Evolutionary conservation across 768 basidiomycete species (phyloP).

Genomic region (Pisolithus albus): DNA sequence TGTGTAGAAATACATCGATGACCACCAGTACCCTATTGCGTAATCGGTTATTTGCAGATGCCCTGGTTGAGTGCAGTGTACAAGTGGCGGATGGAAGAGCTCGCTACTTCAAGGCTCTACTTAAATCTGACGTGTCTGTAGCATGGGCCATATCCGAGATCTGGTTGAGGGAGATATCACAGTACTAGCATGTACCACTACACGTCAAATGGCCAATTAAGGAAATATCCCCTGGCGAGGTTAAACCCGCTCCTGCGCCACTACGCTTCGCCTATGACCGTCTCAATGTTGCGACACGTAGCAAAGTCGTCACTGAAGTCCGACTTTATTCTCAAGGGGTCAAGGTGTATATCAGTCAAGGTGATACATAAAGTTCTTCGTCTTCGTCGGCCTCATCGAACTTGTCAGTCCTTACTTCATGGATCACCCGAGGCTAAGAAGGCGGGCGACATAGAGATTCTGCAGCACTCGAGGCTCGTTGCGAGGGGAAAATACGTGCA

Average conservation of each 20-base stretch:
- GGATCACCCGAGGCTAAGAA: conserved; percentile 88
- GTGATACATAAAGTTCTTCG: conserved; percentile 28
- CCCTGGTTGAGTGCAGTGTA: conserved; percentile 22
- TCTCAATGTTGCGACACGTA: conserved; percentile 18
- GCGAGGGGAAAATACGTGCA: conserved; percentile 94
- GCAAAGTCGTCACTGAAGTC: conserved; percentile 11
- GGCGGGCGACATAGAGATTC: conserved; percentile 67
- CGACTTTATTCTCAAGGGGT: conserved; percentile 13
- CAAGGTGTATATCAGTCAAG: conserved; percentile 59
- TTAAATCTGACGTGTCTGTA: conserved; percentile 19
- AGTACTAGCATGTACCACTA: background rate
- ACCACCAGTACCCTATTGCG: background rate
- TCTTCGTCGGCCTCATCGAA: conserved; percentile 23
- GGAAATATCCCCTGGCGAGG: background rate
- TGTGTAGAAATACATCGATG: conserved; percentile 4
- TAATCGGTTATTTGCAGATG: background rate
- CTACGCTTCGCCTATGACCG: background rate
- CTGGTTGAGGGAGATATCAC: conserved; percentile 27
- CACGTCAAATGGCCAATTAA: background rate
- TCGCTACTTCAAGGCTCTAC: conserved; percentile 26
- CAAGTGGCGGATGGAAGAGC: conserved; percentile 12
- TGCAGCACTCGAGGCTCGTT: conserved; percentile 83
- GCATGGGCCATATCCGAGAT: conserved; percentile 36
- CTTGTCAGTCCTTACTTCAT: conserved; percentile 71
- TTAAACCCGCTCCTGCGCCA: conserved; percentile 18